Evolutionary conservation across 1,284 basidiomycete genomes (phyloP), one percentile per base, ranked within the genome.

Genomic region (Moesziomyces sp.): DNA sequence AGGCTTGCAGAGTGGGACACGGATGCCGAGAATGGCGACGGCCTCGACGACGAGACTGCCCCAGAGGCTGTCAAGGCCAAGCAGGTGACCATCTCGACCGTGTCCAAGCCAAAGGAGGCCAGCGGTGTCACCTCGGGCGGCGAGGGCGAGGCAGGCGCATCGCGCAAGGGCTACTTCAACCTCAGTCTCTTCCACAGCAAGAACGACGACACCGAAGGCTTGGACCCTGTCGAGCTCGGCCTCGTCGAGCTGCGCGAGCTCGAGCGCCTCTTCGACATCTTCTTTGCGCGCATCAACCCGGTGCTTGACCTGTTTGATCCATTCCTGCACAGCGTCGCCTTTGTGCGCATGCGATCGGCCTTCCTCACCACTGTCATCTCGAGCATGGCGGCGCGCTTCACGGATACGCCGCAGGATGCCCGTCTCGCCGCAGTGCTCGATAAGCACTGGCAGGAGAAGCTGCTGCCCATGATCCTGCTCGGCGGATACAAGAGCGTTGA

Each of bases 401-500:
- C 68, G 16, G 74, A 75, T 44, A 65, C 71, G 19, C 54, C 60
- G 6, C 68, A 71, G 19, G 74, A 78, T 18, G 78, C 78, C n/a
- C 56, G 68, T 50, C 65, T 80, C 13, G 77, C 77, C 6, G 52
- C 68, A n/a, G 43, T 52, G 16, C 53, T 80, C 13, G 77, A 79
- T 51, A 63, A 68, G 51, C 69, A 77, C 46, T 78, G 75, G 71
- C 64, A 73, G 21, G 69, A 75, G 42, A 75, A 74, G 59, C 66
- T 78, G 18, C 56, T 80, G n/a, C 78, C 78, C 9, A 56, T 65
- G 64, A 71, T 78, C 43, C 46, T 80, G 44, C 58, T 75, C 11
- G 77, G 65, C 9, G 78, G 78, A 9, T 79, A 78, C 72, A 80
- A 80, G 63, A 76, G 74, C 40, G 75, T 78, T 50, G 78, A 80